Evolutionary conservation across 441 rosid genomes (phyloP).

Genomic region (Rhodomyrtus psidioides): DNA sequence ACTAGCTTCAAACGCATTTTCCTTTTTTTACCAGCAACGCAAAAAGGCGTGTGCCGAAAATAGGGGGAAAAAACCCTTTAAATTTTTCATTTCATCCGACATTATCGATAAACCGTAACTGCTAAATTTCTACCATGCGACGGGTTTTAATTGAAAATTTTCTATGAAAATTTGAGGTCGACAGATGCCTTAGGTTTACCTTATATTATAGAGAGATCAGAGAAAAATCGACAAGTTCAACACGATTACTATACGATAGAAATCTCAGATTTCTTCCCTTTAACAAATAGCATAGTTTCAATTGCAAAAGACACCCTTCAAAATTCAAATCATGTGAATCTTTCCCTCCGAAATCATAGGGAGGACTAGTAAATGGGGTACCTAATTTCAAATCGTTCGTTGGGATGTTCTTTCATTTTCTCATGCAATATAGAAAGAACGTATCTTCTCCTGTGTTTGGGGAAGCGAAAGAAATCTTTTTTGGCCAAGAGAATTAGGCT

Average conservation of each 20-base stretch:
- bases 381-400: too few species aligned
- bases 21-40: not conserved
- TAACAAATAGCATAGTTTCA: not conserved
- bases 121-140: not conserved
- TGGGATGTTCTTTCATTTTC: not conserved
- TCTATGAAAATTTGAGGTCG: not conserved
- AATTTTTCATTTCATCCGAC: not conserved
- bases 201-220: not conserved
- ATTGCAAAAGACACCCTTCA: not conserved
- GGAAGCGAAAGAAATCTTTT: not conserved
- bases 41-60: not conserved
- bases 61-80: not conserved
- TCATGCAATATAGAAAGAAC: not conserved
- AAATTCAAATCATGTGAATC: not conserved
- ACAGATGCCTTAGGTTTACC: not conserved
- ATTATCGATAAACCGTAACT: not conserved
- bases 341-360: not conserved
- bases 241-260: not conserved
- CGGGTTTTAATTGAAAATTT: not conserved
- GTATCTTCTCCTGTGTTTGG: not conserved
- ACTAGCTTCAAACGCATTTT: not conserved
- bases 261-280: not conserved
- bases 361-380: not conserved
- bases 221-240: not conserved
- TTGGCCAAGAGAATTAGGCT: too few species aligned